Conservation (phyloP, 192 early-diverging fungal genomes). For the Backusella westeae region DNA sequence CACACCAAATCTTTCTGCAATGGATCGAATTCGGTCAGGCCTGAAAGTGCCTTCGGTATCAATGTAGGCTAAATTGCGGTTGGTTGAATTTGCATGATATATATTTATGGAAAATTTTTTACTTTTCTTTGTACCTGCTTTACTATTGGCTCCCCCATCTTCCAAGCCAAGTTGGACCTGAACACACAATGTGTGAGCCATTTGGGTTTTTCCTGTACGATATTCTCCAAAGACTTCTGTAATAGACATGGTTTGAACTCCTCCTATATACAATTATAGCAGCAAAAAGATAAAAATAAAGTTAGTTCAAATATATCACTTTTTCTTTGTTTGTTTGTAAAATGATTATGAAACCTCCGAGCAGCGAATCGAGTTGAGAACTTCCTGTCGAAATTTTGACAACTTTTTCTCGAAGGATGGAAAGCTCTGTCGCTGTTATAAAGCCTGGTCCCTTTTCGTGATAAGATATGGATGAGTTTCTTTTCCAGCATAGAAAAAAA, state of each 20-base stretch:
- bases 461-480: neutral
- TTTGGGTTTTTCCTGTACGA: conserved; percentile 84
- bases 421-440: conserved; percentile 64
- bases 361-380: conserved; percentile 73
- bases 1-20: conserved; percentile 68
- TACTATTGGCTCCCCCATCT: conserved; percentile 78
- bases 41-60: conserved; percentile 76
- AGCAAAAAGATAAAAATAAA: neutral
- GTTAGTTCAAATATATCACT: neutral
- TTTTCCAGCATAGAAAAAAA: neutral
- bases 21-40: conserved; percentile 72
- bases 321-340: neutral
- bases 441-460: conserved; percentile 49
- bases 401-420: conserved; percentile 55
- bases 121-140: conserved; percentile 43
- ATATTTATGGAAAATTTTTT: neutral
- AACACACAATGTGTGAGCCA: conserved; percentile 79
- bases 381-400: conserved; percentile 71
- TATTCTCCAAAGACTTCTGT: conserved; percentile 90
- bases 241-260: conserved; percentile 78
- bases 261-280: conserved; percentile 41
- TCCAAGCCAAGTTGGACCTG: conserved; percentile 64
- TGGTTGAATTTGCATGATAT: no score
- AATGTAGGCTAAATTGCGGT: conserved; percentile 26
- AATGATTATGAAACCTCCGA: conserved; percentile 52